Evolutionary conservation across 169 alveolate species (phyloP).

Genomic region (Plasmodium vivax): DNA sequence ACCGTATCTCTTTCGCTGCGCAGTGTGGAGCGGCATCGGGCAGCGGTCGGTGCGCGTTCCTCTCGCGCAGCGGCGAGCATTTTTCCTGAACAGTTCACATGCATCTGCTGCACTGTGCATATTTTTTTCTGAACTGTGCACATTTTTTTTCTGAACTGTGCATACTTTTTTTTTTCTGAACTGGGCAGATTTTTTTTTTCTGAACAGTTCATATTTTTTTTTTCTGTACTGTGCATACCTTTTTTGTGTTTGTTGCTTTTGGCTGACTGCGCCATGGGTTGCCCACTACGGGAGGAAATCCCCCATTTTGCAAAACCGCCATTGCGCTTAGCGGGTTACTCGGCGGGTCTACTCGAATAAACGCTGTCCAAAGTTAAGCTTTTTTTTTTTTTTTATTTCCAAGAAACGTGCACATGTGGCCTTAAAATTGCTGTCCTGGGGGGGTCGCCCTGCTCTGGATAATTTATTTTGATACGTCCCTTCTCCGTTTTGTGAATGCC

Average conservation of each 20-base stretch:
- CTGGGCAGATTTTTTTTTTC: background rate
- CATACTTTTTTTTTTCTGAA: background rate
- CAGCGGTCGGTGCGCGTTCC: background rate
- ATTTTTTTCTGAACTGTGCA: background rate
- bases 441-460: background rate
- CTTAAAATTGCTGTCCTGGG: background rate
- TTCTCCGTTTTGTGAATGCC: background rate
- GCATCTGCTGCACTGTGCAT: background rate
- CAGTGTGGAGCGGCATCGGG: background rate
- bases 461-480: background rate
- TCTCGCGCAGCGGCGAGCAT: background rate
- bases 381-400: background rate
- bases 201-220: background rate
- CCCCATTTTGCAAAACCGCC: background rate
- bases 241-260: background rate
- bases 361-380: background rate
- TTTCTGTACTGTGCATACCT: background rate
- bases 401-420: background rate
- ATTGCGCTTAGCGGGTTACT: background rate
- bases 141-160: background rate
- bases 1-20: background rate
- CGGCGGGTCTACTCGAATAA: background rate
- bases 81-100: background rate
- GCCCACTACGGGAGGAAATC: background rate
- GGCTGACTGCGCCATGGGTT: background rate